A percentile compares a stretch with the other conserved stretches of the same genome.
phyloP scores from a whole-genome alignment of 306 rosid species.

The Casuarina equisetifolia region DNA sequence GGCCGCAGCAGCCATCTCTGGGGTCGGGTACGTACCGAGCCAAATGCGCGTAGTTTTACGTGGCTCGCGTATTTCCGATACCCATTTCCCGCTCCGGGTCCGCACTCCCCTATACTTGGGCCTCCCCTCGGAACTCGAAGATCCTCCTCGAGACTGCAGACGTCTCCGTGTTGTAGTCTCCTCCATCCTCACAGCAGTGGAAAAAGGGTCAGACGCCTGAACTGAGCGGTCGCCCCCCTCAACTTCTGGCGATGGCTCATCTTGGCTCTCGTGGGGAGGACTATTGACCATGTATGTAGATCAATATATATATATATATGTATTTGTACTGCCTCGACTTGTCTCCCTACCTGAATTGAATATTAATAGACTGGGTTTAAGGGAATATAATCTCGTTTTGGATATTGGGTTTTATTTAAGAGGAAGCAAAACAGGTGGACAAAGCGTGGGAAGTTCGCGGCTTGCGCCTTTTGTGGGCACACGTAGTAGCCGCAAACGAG shows the following conservation, averaged over 20 bases:
- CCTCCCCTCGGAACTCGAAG: slow-evolving; percentile 11
- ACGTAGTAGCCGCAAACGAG: slow-evolving; percentile 40
- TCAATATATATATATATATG: background rate
- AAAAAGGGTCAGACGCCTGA: background rate
- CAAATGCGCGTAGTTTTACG: slow-evolving; percentile 84
- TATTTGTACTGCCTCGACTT: background rate
- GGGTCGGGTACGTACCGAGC: slow-evolving; percentile 79
- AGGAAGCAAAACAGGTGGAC: slow-evolving; percentile 17
- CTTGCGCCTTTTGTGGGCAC: slow-evolving; percentile 29
- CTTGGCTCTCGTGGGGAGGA: background rate
- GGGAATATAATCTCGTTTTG: background rate
- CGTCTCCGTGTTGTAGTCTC: slow-evolving; percentile 20
- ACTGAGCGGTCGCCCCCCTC: background rate
- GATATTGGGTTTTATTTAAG: background rate
- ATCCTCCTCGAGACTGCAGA: slow-evolving; percentile 25
- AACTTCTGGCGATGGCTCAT: background rate
- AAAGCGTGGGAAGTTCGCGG: slow-evolving; percentile 74
- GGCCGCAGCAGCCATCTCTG: slow-evolving; percentile 96
- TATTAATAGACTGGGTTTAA: background rate
- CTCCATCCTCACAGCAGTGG: background rate
- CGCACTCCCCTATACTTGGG: slow-evolving; percentile 67
- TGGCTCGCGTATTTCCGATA: slow-evolving; percentile 93
- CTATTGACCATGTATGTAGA: slow-evolving; percentile 4
- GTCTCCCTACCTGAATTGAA: background rate
- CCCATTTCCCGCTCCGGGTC: slow-evolving; percentile 87